These are phyloP conservation scores for Pseudomicrostroma phylloplanum DNA, from an alignment of 1,284 basidiomycete species.

Conservation along the genomic window DNA sequence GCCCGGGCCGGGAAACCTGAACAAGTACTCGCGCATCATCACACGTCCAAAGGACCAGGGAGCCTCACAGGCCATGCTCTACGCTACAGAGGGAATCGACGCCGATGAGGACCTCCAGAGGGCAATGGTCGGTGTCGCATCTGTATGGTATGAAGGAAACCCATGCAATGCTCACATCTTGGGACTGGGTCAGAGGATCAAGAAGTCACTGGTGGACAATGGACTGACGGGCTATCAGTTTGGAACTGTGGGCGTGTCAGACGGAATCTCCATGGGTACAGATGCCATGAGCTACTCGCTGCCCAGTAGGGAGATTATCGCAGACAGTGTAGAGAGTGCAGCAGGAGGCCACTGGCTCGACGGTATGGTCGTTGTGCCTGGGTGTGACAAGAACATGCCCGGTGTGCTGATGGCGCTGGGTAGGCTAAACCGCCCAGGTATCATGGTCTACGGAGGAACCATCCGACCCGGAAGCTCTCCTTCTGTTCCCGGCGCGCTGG, in stretches of 20 bases:
- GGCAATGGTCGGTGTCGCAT: conserved; percentile 48
- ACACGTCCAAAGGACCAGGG: conserved; percentile 50
- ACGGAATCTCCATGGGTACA: conserved; percentile 50
- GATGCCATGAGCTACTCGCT: conserved; percentile 49
- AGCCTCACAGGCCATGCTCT: conserved; percentile 49
- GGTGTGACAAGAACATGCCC: conserved; percentile 52
- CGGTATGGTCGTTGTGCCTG: conserved; percentile 45
- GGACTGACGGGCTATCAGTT: conserved; percentile 50
- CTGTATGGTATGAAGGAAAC: conserved; percentile 50
- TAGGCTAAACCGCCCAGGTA: conserved; percentile 46
- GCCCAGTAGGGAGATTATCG: conserved; percentile 46
- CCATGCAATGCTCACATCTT: conserved; percentile 50
- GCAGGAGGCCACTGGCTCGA: conserved; percentile 50
- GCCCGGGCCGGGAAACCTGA: conserved; percentile 39
- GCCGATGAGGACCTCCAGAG: conserved; percentile 43
- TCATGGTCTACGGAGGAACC: conserved; percentile 51
- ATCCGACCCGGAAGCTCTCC: conserved; percentile 45
- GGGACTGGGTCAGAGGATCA: conserved; percentile 41
- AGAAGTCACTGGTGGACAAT: conserved; percentile 35
- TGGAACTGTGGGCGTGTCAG: conserved; percentile 48
- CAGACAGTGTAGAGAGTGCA: conserved; percentile 47
- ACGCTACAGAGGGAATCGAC: conserved; percentile 46
- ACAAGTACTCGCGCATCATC: conserved; percentile 43
- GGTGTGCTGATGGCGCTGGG: conserved; percentile 50
- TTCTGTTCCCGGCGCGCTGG: conserved; percentile 34